Base-by-base conservation (phyloP, 2,329 filamentous ascomycete genomes). In the Colletotrichum australisinense region DNA sequence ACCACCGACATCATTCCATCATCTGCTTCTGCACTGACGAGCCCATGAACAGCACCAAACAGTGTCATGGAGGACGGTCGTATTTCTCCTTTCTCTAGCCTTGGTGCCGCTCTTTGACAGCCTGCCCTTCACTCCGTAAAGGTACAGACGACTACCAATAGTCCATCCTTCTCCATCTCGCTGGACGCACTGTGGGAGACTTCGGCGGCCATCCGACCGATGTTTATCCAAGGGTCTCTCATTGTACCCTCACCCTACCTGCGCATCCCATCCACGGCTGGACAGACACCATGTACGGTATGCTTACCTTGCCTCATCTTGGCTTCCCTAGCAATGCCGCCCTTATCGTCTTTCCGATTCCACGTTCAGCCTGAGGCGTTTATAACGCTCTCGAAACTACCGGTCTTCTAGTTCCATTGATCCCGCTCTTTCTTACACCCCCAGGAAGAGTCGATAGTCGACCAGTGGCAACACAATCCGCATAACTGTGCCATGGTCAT, bases 171-270 rank as follows among this genome's bases (percentile, higher is more conserved):
- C 52, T 64, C 58, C 46, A 64, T 46, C 59, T n/a, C 28, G 42
- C 9, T n/a, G 38, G 26, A 16, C 24, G 42, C 55, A 30, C 66
- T 64, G 66, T 64, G 42, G 38, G 42, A 70, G 30, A 64, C 65
- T 59, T 72, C 70, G 59, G 70, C 66, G 66, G 53, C n/a, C 59
- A 46, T 55, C 69, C 66, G 66, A 64, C 66, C 66, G 30, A 60
- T 30, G 63, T 49, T 58, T 59, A 38, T 69, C 35, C 65, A 52
- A 63, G 38, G 58, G 38, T 64, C 59, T 24, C 30, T 24, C 38
- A 24, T 42, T 58, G 53, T 64, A 63, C 30, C 26, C 24, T 57
- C 22, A 32, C 35, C 49, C 63, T 60, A 67, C 46, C 46, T 67
- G 38, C 52, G 26, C 60, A 46, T 69, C 58, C 35, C 59, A 57